Base-by-base conservation (phyloP, 1,284 basidiomycete species). In the Heterobasidion parviporum region DNA sequence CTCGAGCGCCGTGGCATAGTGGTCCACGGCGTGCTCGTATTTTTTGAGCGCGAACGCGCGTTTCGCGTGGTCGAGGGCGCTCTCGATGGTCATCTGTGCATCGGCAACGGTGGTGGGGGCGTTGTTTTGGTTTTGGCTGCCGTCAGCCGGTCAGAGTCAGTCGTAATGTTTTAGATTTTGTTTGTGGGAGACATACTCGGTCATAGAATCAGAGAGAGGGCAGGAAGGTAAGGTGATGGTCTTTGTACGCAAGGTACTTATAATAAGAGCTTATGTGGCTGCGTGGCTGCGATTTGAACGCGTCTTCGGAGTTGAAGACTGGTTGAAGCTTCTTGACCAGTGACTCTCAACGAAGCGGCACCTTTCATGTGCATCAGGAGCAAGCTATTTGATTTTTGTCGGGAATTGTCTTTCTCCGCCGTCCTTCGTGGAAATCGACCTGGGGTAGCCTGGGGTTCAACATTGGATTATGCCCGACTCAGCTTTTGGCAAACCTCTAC, bases 1-100 rank as follows among this genome's bases (percentile, higher is more conserved):
- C 67, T 94, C 92, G 35, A 96, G 80, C 4, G 91, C 92, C 49
- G 81, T 85, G 35, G 88, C 89, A 71, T 94, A 95, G 67, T 89
- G 78, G 50, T 88, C 87, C 6, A 92, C 85, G 1, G 91, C 88
- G 64, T 92, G 84, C 65, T 94, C 92, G 68, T 87, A 94, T 68
- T 92, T 90, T 68, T 80, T 82, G 63, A 95, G 80, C 35, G 92
- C 92, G 70, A 92, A 90, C 2, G 92, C 92, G 74, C 89, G 87
- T 76, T 87, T 87, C 3, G 85, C 89, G 60, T 82, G 83, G 65
- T 89, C 88, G 56, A 91, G 72, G 14, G 78, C 74, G 50, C 74
- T 78, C 63, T 86, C 82, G 53, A 86, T 68, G 50, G 80, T 71
- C 38, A 52, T 8, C 32, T 56, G 46, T 34, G 53, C 53, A 45